Evolutionary conservation across 192 early-diverging fungal species (phyloP), one percentile per base, ranked within the genome.

Genomic region (Powellomyces hirtus): DNA sequence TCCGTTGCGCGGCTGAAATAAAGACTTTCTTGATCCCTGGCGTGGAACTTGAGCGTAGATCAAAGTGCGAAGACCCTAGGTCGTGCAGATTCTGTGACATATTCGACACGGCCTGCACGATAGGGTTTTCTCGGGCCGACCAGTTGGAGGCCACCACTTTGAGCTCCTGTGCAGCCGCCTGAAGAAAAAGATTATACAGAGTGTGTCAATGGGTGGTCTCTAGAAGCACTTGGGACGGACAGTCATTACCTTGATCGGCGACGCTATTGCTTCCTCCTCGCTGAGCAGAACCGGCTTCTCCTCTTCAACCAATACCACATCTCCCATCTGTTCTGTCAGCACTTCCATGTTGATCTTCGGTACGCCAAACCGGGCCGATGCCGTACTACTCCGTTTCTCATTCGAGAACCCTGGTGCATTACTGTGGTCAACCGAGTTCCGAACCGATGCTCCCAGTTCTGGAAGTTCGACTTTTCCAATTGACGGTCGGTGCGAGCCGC

Each of bases 91-190:
- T 57, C 18, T 73, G 37, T 2, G 79, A 78, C 50, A 85, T 75
- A 20, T 66, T 55, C 4, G 51, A 59, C 37, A 73, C 70, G 13
- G 69, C 57, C n/a, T 50, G 24, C 10, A 85, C 68, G 50, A 85
- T 73, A 14, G 74, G 64, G 70, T 85, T 85, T 11, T 75, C 66
- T 27, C 64, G 65, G 14, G 71, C 1, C 1, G 75, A 59, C 78
- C 79, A 85, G 59, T 72, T 44, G 37, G 79, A 77, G 0, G 81
- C 72, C 53, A 76, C 81, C 37, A 85, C 79, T 49, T 73, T 75
- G 44, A 85, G 75, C 64, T 85, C 81, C 61, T 83, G 80, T 1
- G 73, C 84, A 0, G 79, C 84, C 5, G 84, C 80, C 79, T 56
- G 53, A 56, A 4, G 5, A 1, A 2, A 49, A 49, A 24, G 16